These are phyloP conservation scores for Teratosphaeria pseudoeucalypti DNA, from an alignment of 2,329 filamentous ascomycete genomes.

Conservation along the genomic window DNA sequence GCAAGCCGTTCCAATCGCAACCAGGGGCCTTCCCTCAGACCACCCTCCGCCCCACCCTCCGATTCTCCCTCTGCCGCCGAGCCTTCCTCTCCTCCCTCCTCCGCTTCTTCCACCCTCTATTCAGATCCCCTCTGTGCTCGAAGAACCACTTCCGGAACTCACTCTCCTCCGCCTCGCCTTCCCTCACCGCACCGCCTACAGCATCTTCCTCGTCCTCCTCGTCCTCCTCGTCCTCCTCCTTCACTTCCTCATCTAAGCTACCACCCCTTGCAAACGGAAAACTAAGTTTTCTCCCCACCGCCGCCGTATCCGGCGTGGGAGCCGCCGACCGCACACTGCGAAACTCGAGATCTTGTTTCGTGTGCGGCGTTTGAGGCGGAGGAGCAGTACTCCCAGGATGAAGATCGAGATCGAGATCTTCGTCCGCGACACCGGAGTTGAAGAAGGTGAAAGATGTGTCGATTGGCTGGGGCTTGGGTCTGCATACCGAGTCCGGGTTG, in stretches of 20 bases:
- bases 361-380: conserved; percentile 70
- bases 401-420: conserved; percentile 22
- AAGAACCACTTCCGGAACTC: conserved; percentile 55
- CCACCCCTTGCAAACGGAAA: conserved; percentile 37
- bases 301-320: conserved; percentile 86
- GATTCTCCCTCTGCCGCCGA: conserved; percentile 50
- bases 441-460: conserved; percentile 73
- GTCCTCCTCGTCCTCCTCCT: conserved; percentile 30
- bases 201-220: conserved; percentile 11
- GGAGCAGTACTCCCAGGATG: background rate
- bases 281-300: conserved; percentile 55
- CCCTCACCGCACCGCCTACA: background rate
- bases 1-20: too few relatives aligned
- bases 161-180: conserved; percentile 33
- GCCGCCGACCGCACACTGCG: conserved; percentile 75
- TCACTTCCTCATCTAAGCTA: conserved; percentile 32
- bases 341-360: conserved; percentile 64
- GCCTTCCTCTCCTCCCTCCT: conserved; percentile 50
- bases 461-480: conserved; percentile 30
- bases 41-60: conserved; percentile 34
- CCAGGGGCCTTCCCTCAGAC: conserved; percentile 1
- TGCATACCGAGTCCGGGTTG: conserved; percentile 27
- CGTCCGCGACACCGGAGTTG: conserved; percentile 26
- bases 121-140: conserved; percentile 39
- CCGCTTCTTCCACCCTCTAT: conserved; percentile 44